Evolutionary conservation across 2,329 filamentous ascomycete genomes (phyloP).

Genomic region (Dactylellina parvicollis): DNA sequence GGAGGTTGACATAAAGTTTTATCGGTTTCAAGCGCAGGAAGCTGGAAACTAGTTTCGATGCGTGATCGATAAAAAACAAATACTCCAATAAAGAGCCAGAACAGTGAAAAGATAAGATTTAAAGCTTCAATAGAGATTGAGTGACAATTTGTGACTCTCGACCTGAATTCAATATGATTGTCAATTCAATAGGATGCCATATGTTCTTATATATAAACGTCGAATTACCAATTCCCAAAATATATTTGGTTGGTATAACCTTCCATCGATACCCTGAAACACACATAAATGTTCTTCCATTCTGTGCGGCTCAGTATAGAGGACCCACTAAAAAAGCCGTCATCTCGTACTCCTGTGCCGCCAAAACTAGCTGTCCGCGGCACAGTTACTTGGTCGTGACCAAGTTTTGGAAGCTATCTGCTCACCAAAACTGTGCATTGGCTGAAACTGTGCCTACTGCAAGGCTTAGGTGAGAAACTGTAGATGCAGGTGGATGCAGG

Average conservation of each 20-base stretch:
- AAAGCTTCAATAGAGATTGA: neutral
- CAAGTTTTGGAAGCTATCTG: constrained; percentile 8
- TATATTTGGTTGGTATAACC: neutral
- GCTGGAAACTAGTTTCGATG: too few relatives aligned
- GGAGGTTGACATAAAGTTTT: too few relatives aligned
- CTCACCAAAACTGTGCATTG: constrained; percentile 23
- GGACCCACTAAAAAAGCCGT: neutral
- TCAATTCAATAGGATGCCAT: neutral
- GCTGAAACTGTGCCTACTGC: constrained; percentile 43
- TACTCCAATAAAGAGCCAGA: too few relatives aligned
- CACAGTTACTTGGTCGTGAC: constrained; percentile 12
- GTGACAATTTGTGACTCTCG: neutral
- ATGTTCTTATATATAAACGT: constrained; percentile 18
- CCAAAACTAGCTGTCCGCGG: neutral
- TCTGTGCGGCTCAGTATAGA: constrained; percentile 25
- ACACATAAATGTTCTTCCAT: neutral
- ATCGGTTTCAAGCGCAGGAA: too few relatives aligned
- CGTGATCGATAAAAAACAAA: too few relatives aligned
- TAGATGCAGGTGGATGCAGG: constrained; percentile 25
- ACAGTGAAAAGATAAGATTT: too few relatives aligned
- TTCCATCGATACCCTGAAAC: neutral
- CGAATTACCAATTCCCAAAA: neutral
- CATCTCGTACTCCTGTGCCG: constrained; percentile 11
- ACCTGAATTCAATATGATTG: neutral
- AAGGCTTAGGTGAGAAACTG: constrained; percentile 50